Evolutionary conservation across 2,329 filamentous ascomycete species (phyloP), one percentile per base, ranked within the genome.

Genomic region (Hyphodiscus sp.): DNA sequence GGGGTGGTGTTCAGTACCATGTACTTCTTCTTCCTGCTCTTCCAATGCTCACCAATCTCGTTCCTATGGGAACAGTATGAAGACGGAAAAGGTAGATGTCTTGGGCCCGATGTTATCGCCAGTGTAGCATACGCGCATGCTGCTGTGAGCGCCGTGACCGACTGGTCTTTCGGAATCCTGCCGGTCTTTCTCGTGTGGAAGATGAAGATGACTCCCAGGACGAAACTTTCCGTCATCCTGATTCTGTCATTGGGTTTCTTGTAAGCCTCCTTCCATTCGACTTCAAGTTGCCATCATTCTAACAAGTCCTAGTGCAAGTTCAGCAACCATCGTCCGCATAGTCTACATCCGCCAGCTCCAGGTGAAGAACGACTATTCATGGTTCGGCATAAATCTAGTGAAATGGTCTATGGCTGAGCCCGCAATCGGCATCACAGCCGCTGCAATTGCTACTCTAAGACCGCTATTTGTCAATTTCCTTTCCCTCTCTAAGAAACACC

Each of bases 331-430:
- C 45, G 68, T 74, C 26, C 71, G 73, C 15, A 70, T 75, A 30
- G 68, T 70, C 6, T 75, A 74, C 58, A 69, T 74, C n/a, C 64
- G 65, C 52, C 57, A 66, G 33, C 64, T 75, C 5, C 62, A 64
- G 1, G 58, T 65, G n/a, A 68, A 67, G 26, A 54, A 56, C 10
- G 72, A 75, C 51, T 69, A 69, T 47, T 63, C 72, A 1, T 73
- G 70, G 65, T 67, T 69, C 51, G 72, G 71, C 53, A 70, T 71
- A 16, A 72, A 72, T 57, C 61, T 74, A 7, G 68, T 70, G 5
- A 73, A 74, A 53, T 75, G 73, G 73, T 73, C 70, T 3, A 72
- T 73, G 46, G 66, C 71, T n/a, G 72, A 74, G 56, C 70, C 69
- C 30, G 70, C 69, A 3, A 68, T 74, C 16, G 71, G 70, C 6